Evolutionary conservation across 148 eudicot species (phyloP).

Genomic region (Linanthus parryae): DNA sequence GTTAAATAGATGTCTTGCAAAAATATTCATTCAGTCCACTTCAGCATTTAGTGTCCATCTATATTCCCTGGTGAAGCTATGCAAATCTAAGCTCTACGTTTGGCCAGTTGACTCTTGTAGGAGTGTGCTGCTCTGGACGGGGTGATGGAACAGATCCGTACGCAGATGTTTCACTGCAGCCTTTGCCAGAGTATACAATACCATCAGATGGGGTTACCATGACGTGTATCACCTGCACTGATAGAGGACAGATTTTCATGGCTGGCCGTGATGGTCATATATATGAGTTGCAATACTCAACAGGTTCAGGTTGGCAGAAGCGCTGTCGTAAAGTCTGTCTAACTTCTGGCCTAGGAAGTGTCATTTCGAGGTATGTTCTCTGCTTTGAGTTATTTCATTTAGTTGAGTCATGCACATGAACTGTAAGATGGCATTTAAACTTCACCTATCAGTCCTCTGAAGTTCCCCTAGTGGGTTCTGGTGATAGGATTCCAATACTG

Average conservation of each 20-base stretch:
- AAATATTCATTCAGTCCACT: too few species aligned
- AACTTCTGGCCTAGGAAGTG: conserved; percentile 81
- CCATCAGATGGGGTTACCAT: conserved; percentile 95
- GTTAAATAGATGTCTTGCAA: too few species aligned
- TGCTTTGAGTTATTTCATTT: neutral
- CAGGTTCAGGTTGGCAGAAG: conserved; percentile 90
- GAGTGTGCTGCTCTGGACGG: conserved; percentile 88
- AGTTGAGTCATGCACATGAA: too few species aligned
- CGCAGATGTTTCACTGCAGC: conserved; percentile 89
- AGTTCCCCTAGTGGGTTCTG: neutral
- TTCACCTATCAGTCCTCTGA: too few species aligned
- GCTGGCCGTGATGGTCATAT: conserved; percentile 98
- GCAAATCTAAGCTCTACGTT: conserved; percentile 5
- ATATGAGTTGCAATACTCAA: conserved; percentile 80
- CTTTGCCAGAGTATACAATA: conserved; percentile 75
- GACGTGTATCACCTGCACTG: conserved; percentile 85
- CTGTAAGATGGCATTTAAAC: neutral
- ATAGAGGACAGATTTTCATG: conserved; percentile 73
- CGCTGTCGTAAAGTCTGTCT: conserved; percentile 96
- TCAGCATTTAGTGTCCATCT: neutral
- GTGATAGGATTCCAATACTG: neutral
- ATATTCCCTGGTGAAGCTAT: neutral
- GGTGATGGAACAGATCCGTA: conserved; percentile 89
- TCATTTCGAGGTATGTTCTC: conserved; percentile 66
- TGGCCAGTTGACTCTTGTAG: conserved; percentile 80